Base-by-base conservation (phyloP, 768 basidiomycete genomes). In the Postia placenta region DNA sequence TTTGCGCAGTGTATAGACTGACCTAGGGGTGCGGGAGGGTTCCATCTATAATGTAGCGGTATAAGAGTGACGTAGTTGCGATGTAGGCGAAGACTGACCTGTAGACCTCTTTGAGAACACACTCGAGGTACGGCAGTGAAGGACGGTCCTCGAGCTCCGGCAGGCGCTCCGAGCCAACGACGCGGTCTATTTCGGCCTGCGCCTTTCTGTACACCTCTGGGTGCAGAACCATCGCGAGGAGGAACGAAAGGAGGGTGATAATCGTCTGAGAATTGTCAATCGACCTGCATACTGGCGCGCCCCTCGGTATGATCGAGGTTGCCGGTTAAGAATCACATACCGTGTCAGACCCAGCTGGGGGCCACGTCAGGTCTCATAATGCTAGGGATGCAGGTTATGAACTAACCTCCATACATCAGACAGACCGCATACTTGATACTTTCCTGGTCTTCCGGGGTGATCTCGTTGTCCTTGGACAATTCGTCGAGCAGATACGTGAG, bases 21-120 rank as follows among this genome's bases (percentile, higher is more conserved):
- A 39, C 38, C 38, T 9, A 39, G 38, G 6, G 38, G 38, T 11
- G 17, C 38, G 38, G 38, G 12, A 39, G 38, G 15, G 20, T 14
- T 22, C 38, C 38, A 39, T 7, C 38, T 39, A 11, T 22, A 39
- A 39, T 6, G 20, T 9, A 39, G 9, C 42, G 56, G 41, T 24
- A 56, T 47, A 9, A 48, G 50, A 5, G 56, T 49, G 26, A 61
- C 51, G 30, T 52, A 44, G 35, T 56, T 45, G 41, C 56, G 56
- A 25, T 58, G 20, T 17, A 40, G 27, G 45, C 17, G 1, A 47
- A 42, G n/a, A 56, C 15, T 45, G 36, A 7, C 60, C 60, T 2
- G 56, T 55, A 39, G 55, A 61, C 14, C 47, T 64, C 63, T 24
- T 62, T 61, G 12, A 55, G 24, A 11, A 63, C 33, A 4, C 56